Evolutionary conservation across 768 basidiomycete species (phyloP).

Genomic region (Peribolospora baueri): DNA sequence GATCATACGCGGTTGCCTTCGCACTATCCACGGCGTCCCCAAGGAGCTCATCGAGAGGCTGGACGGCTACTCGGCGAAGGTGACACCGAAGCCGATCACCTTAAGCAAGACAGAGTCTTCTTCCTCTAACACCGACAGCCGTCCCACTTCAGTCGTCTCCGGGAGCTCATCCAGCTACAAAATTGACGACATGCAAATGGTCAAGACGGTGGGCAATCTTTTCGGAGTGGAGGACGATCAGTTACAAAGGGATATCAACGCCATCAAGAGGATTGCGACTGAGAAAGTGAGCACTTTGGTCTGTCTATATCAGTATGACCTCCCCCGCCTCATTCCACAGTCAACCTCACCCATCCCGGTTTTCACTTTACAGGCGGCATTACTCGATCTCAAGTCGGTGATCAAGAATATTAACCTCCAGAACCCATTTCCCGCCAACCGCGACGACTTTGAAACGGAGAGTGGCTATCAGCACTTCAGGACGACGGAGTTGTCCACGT

Average conservation of each 20-base stretch:
- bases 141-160: slow-evolving; percentile 25
- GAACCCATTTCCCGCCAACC: slow-evolving; percentile 52
- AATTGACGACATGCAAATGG: slow-evolving; percentile 54
- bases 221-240: slow-evolving; percentile 50
- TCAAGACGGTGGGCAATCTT: slow-evolving; percentile 38
- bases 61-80: slow-evolving; percentile 56
- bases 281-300: slow-evolving; percentile 35
- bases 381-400: slow-evolving; percentile 35
- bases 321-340: no score
- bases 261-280: slow-evolving; percentile 37
- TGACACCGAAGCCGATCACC: neutral
- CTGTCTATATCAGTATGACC: neutral
- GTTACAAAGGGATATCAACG: slow-evolving; percentile 48
- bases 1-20: slow-evolving; percentile 55
- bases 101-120: slow-evolving; percentile 32
- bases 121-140: slow-evolving; percentile 27
- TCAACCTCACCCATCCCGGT: neutral
- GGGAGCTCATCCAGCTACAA: slow-evolving; percentile 21
- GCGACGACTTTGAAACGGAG: slow-evolving; percentile 64
- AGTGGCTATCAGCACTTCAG: slow-evolving; percentile 67
- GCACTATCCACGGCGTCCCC: neutral
- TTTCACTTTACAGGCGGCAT: slow-evolving; percentile 8
- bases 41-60: slow-evolving; percentile 58
- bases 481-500: slow-evolving; percentile 48
- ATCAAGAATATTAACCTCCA: slow-evolving; percentile 76